Evolutionary conservation across 306 rosid genomes (phyloP).

Genomic region (Inga oerstediana): DNA sequence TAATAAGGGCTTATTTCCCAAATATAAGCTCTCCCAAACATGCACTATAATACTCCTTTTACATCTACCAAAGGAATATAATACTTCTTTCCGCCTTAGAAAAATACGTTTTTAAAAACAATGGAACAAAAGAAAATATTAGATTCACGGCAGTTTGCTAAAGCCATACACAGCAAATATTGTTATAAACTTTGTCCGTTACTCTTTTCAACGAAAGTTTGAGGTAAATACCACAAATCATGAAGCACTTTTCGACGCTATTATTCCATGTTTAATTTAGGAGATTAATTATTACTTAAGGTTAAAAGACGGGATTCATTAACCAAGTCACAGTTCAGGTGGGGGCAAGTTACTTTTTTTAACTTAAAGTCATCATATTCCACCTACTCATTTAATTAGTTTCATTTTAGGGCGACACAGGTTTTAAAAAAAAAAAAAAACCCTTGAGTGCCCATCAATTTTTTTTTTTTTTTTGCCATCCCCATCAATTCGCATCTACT

Average conservation of each 20-base stretch:
- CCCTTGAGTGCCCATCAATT: constrained; percentile 59
- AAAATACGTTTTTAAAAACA: no score
- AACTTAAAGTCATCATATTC: constrained; percentile 30
- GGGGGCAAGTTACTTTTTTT: not conserved
- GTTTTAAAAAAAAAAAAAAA: constrained; percentile 30
- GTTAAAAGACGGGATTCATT: not conserved
- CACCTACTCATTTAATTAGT: constrained; percentile 42
- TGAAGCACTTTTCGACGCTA: not conserved
- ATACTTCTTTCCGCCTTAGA: not conserved
- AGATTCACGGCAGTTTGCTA: no score
- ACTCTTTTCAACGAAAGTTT: not conserved
- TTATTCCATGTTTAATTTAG: not conserved
- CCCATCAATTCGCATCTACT: constrained; percentile 70
- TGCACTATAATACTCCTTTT: no score
- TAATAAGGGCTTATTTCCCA: no score
- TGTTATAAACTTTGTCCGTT: no score
- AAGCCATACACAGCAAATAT: no score
- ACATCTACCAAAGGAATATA: no score
- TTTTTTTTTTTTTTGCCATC: no score
- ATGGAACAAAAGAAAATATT: no score
- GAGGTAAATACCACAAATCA: not conserved
- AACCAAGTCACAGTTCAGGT: not conserved
- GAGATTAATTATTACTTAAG: not conserved
- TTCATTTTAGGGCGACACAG: constrained; percentile 39
- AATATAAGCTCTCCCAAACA: no score